phyloP scores from a whole-genome alignment of 352 stramenopile species.

The Phytophthora litchii region DNA sequence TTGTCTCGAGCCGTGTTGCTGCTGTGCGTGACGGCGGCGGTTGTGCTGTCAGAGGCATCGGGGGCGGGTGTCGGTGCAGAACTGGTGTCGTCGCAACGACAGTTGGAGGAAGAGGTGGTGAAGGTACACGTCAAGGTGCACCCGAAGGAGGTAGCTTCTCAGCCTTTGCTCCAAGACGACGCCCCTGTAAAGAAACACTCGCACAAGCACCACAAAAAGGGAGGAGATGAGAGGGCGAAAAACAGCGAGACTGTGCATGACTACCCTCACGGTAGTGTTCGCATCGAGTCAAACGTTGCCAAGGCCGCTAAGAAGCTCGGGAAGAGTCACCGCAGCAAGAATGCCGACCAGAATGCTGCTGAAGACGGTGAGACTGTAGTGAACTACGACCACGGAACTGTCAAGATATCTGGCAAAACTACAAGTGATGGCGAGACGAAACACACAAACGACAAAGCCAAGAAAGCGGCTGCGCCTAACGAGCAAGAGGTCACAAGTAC shows the following conservation, averaged over 20 bases:
- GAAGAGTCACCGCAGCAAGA: conserved; percentile 28
- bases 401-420: conserved; percentile 45
- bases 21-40: conserved; percentile 40
- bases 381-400: conserved; percentile 58
- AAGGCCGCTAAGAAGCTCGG: conserved; percentile 32
- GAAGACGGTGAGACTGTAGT: conserved; percentile 48
- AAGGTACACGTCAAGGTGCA: conserved; percentile 36
- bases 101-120: conserved; percentile 34
- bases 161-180: conserved; percentile 10
- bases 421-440: conserved; percentile 13
- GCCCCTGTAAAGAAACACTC: conserved; percentile 11
- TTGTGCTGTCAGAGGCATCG: conserved; percentile 26
- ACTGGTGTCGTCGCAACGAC: conserved; percentile 15
- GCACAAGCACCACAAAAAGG: conserved; percentile 34
- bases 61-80: conserved; percentile 24
- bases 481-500: conserved; percentile 36
- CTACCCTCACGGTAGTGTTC: conserved; percentile 44
- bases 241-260: conserved; percentile 35
- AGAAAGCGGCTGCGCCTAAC: conserved; percentile 16
- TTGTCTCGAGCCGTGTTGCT: conserved; percentile 43
- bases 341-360: conserved; percentile 7
- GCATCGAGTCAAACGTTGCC: conserved; percentile 29
- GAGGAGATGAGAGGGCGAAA: conserved; percentile 6
- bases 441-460: conserved; percentile 7
- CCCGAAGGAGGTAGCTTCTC: conserved; percentile 4